These are phyloP conservation scores for Hibiscus tridactylites DNA, from an alignment of 345 rosid species.

Conservation along the genomic window DNA sequence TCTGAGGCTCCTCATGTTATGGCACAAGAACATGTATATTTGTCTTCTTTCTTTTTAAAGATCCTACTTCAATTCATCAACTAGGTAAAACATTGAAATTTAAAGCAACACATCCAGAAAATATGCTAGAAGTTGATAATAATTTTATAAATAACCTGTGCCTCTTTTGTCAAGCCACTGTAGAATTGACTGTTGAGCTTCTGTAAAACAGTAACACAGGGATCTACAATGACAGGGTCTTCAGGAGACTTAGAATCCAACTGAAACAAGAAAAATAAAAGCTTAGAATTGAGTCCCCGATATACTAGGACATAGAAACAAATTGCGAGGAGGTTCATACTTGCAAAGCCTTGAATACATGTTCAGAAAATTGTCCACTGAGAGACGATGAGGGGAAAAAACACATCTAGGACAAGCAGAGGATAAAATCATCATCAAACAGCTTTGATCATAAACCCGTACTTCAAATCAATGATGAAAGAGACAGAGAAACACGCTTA, in stretches of 20 bases:
- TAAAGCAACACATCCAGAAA: background rate
- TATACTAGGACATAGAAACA: background rate
- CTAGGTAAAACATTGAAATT: background rate
- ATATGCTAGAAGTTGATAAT: conserved; percentile 1
- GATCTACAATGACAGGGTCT: conserved; percentile 49
- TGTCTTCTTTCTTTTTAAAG: background rate
- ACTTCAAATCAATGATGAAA: background rate
- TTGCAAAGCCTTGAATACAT: conserved; percentile 48
- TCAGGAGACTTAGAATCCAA: conserved; percentile 38
- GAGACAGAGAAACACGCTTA: background rate
- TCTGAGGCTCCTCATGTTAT: background rate
- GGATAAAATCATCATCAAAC: conserved; percentile 15
- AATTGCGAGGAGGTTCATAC: conserved; percentile 36
- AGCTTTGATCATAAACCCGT: background rate
- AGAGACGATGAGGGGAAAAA: conserved; percentile 26
- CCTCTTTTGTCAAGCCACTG: conserved; percentile 37
- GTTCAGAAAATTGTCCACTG: conserved; percentile 30
- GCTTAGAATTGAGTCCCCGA: conserved; percentile 2
- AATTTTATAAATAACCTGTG: conserved; percentile 46
- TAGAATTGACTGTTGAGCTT: conserved; percentile 47
- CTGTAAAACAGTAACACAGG: conserved; percentile 58
- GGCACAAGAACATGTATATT: background rate
- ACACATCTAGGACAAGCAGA: conserved; percentile 49
- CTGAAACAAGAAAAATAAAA: conserved; percentile 36
- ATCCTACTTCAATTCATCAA: background rate